Percentiles rank a stretch among this genome's conserved stretches.
phyloP scores from a whole-genome alignment of 768 basidiomycete genomes.

The Pleurotus platypus region DNA sequence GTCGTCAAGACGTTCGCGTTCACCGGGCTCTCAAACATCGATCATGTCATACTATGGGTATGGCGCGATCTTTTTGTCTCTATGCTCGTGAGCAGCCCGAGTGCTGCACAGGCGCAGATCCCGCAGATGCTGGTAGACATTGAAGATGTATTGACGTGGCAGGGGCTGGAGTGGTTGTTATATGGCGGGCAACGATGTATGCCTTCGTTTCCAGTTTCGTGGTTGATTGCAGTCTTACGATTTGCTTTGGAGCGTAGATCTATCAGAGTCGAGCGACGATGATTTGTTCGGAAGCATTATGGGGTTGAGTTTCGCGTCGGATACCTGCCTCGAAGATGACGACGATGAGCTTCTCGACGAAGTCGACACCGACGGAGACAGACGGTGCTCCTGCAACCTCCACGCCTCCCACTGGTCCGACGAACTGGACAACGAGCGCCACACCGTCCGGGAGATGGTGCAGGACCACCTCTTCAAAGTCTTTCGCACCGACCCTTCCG shows the following conservation, averaged over 20 bases:
- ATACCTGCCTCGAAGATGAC: conserved; percentile 10
- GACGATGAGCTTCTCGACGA: conserved; percentile 16
- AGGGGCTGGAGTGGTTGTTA: conserved; percentile 46
- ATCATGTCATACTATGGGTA: conserved; percentile 50
- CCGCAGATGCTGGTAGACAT: conserved; percentile 61
- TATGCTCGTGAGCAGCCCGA: conserved; percentile 38
- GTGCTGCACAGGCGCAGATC: conserved; percentile 28
- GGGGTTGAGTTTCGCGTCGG: neutral
- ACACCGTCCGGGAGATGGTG: conserved; percentile 39
- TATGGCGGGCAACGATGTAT: conserved; percentile 47
- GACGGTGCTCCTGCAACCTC: conserved; percentile 24
- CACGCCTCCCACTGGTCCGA: conserved; percentile 53
- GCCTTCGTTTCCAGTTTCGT: conserved; percentile 15
- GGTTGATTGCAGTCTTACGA: too few relatives aligned
- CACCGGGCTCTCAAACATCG: conserved; percentile 32
- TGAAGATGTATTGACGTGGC: conserved; percentile 46
- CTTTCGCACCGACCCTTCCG: conserved; percentile 51
- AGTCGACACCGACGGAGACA: conserved; percentile 21
- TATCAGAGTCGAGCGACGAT: neutral
- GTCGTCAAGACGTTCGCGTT: conserved; percentile 36
- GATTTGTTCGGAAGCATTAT: conserved; percentile 8
- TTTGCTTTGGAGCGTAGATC: too few relatives aligned
- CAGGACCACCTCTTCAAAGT: conserved; percentile 37
- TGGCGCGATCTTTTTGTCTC: conserved; percentile 68
- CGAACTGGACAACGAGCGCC: conserved; percentile 34